A percentile compares a stretch with the other conserved stretches of the same genome.
Conservation (phyloP, 805 yeast genomes). For the Ogataea kodamae region DNA sequence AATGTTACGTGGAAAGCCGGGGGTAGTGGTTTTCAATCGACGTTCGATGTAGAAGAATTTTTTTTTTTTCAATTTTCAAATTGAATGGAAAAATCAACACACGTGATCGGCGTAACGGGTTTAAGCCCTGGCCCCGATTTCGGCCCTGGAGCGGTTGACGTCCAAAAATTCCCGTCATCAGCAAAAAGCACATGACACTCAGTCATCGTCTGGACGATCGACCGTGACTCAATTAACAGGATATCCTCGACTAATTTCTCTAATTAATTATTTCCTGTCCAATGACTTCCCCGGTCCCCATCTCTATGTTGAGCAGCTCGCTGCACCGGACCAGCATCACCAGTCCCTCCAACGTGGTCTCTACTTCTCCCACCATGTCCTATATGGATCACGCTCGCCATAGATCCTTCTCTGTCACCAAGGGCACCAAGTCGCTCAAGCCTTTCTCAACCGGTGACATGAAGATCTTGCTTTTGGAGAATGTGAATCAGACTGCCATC, state of each 20-base stretch:
- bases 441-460: slow-evolving; percentile 96
- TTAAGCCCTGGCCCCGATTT: too few species aligned
- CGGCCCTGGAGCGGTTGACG: too few species aligned
- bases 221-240: slow-evolving; percentile 11
- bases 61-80: slow-evolving; percentile 3
- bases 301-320: slow-evolving; percentile 48
- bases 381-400: slow-evolving; percentile 53
- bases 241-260: slow-evolving; percentile 1
- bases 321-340: slow-evolving; percentile 49
- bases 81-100: not conserved
- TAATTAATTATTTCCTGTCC: slow-evolving; percentile 5
- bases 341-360: slow-evolving; percentile 66
- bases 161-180: too few species aligned
- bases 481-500: slow-evolving; percentile 90
- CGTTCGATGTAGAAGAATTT: slow-evolving; percentile 16
- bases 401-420: slow-evolving; percentile 38
- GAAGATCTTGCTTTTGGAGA: slow-evolving; percentile 85
- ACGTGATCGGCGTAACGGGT: not conserved
- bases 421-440: slow-evolving; percentile 69
- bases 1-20: slow-evolving; percentile 72
- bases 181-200: slow-evolving; percentile 6
- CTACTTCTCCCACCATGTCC: slow-evolving; percentile 75
- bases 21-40: slow-evolving; percentile 67
- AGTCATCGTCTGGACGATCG: slow-evolving; percentile 12
- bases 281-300: slow-evolving; percentile 71